Evolutionary conservation across 148 eudicot genomes (phyloP), one percentile per base, ranked within the genome.

Genomic region (Agrostemma githago): DNA sequence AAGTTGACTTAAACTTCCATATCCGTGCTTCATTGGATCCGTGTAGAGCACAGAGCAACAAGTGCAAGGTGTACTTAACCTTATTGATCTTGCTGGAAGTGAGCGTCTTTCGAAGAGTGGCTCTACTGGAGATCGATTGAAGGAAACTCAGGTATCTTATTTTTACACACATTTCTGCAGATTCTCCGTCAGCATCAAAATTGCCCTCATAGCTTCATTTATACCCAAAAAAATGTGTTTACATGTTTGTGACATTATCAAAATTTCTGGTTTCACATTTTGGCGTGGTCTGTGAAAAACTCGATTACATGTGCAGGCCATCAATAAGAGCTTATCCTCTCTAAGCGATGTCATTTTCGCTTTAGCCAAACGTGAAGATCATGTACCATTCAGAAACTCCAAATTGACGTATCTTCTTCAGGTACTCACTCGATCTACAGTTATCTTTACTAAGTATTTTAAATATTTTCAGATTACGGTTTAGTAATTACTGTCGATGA

Each of bases 81-180:
- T 95, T 14, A 92, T 95, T 54, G 99, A 95, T 77, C 94, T 95
- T 71, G 99, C 96, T 54, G 99, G 99, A 80, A 95, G 99, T 76
- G 99, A 95, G 74, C 99, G 97, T 17, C 97, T 92, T 72, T 92
- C 97, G 16, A 95, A 88, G 85, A 92, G 99, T 78, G 99, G 99
- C 43, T 87, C 96, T 3, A 90, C 99, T 0, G 96, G 99, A 58
- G 99, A 92, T 63, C 87, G 97, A 39, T 80, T 95, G 72, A 90
- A 88, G 84, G 99, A 92, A 95, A 95, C 99, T 69, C 96, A 93
- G 80, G 98, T 93, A 86, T 71, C 42, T 60, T 26, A 26, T 26
- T 1, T 26, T 1, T 26, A 26, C 34, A 26, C 70, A 14, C 14
- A 17, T 63, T 11, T 68, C 11, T n/a, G 14, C 72, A 11, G 12